These are phyloP conservation scores for Breynia disticha DNA, from an alignment of 441 rosid species.

Conservation along the genomic window DNA sequence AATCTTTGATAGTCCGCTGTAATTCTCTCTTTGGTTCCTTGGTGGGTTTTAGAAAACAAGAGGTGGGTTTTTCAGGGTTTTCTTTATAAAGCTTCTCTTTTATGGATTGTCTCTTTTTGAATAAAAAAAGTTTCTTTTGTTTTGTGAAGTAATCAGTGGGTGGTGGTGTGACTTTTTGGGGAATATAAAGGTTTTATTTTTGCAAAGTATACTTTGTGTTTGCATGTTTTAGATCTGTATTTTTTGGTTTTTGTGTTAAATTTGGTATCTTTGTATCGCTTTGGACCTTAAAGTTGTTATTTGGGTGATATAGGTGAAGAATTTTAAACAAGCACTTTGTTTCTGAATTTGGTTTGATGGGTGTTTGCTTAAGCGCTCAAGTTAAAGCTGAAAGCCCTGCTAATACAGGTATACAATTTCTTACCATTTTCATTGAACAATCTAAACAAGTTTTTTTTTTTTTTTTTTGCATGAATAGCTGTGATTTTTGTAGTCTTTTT, in stretches of 20 bases:
- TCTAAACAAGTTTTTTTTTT: no score
- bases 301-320: slow-evolving; percentile 23
- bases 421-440: background rate
- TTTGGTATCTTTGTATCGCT: slow-evolving; percentile 11
- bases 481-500: no score
- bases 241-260: slow-evolving; percentile 11
- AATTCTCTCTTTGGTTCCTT: slow-evolving; percentile 2
- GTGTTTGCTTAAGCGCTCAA: slow-evolving; percentile 80
- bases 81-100: slow-evolving; percentile 3
- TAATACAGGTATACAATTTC: slow-evolving; percentile 42
- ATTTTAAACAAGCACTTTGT: slow-evolving; percentile 15
- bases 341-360: slow-evolving; percentile 39
- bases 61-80: slow-evolving; percentile 16
- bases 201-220: slow-evolving; percentile 6
- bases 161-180: no score
- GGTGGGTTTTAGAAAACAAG: slow-evolving; percentile 12
- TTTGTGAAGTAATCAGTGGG: background rate
- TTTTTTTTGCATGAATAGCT: no score
- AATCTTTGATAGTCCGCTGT: background rate
- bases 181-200: no score
- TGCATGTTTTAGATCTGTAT: slow-evolving; percentile 22
- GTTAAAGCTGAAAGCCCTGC: slow-evolving; percentile 80
- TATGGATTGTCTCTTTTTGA: slow-evolving; percentile 5
- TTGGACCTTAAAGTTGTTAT: slow-evolving; percentile 4
- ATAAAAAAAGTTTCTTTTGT: background rate